Evolutionary conservation across 768 basidiomycete species (phyloP).

Genomic region (Leccinum variicolor): DNA sequence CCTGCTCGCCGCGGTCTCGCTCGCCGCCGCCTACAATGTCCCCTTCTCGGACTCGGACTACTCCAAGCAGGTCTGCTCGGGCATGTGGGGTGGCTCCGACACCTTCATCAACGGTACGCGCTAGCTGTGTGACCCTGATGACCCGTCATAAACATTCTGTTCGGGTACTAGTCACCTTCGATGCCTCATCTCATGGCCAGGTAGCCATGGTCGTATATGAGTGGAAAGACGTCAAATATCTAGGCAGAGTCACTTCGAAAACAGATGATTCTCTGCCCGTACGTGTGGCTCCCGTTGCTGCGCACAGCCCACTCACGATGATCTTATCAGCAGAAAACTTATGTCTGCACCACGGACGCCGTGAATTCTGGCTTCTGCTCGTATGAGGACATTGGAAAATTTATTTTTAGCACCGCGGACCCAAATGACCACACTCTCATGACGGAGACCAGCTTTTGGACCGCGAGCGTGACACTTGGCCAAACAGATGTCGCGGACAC

Average conservation of each 20-base stretch:
- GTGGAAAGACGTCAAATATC: conserved; percentile 82
- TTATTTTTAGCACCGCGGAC: conserved; percentile 63
- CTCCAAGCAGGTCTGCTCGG: conserved; percentile 88
- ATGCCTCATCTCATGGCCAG: conserved; percentile 72
- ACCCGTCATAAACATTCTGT: conserved; percentile 16
- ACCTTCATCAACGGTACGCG: conserved; percentile 80
- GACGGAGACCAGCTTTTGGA: conserved; percentile 85
- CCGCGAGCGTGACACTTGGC: conserved; percentile 68
- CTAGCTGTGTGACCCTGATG: conserved; percentile 2
- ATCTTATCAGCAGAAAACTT: conserved; percentile 71
- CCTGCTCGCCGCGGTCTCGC: conserved; percentile 28
- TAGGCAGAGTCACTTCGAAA: conserved; percentile 66
- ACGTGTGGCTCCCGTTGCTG: conserved; percentile 32
- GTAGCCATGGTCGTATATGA: conserved; percentile 95
- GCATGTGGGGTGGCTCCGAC: conserved; percentile 82
- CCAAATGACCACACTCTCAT: conserved; percentile 59
- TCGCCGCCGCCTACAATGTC: conserved; percentile 53
- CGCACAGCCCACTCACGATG: conserved; percentile 15
- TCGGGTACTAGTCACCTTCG: conserved; percentile 64
- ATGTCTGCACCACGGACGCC: conserved; percentile 86
- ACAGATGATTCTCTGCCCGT: conserved; percentile 61
- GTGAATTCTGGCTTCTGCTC: conserved; percentile 70
- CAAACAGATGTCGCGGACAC: conserved; percentile 19
- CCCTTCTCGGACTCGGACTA: conserved; percentile 74
- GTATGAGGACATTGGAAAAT: conserved; percentile 71